Percentiles rank a stretch among this genome's conserved stretches.
Evolutionary conservation across 106 monocot genomes (phyloP).

Genomic region (Phalaenopsis aphrodite): DNA sequence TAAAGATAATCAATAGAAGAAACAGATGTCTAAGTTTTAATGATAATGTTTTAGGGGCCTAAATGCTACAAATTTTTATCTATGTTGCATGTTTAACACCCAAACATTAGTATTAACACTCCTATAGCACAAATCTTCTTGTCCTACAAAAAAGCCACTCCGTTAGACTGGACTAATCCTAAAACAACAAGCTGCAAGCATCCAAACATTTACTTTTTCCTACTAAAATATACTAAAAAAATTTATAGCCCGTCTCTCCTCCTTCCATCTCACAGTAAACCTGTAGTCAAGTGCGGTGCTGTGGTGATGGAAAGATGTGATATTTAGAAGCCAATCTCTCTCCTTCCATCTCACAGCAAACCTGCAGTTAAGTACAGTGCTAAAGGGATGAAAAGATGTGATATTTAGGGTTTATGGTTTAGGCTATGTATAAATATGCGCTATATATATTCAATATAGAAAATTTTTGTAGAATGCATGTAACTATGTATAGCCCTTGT

Average conservation of each 20-base stretch:
- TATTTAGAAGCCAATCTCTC: slow-evolving; percentile 1
- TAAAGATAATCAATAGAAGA: neutral
- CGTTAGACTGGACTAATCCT: neutral
- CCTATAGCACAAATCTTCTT: neutral
- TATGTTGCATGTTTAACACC: neutral
- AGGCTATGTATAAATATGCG: neutral
- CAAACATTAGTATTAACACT: neutral
- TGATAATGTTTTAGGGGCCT: neutral
- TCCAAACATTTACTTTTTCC: neutral
- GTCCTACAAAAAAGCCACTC: neutral
- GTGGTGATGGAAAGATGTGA: neutral
- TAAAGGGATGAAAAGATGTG: neutral
- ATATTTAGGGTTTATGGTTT: neutral
- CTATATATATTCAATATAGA: neutral
- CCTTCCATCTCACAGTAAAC: neutral
- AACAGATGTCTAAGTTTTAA: neutral
- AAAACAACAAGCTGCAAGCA: neutral
- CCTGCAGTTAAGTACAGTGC: neutral
- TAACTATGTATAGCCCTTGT: neutral
- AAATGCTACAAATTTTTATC: neutral
- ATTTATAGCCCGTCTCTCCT: neutral
- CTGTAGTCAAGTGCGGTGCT: too few relatives aligned
- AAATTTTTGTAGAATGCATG: neutral
- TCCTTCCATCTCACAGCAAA: neutral
- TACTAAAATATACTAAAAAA: neutral